Evolutionary conservation across 2,329 filamentous ascomycete genomes (phyloP), one percentile per base, ranked within the genome.

Genomic region (Aureobasidium sp.): DNA sequence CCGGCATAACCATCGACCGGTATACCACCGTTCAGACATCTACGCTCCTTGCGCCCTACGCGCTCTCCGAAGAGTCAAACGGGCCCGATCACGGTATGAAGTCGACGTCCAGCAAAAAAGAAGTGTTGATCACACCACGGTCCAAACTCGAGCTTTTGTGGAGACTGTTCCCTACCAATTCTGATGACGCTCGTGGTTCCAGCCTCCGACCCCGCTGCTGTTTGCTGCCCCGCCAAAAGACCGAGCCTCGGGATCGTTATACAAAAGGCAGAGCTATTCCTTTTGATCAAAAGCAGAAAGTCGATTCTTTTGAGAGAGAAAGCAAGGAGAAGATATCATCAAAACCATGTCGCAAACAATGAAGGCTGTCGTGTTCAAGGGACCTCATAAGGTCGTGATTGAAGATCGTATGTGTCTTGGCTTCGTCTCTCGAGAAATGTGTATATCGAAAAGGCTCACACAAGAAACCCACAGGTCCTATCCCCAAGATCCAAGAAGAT

Each of bases 301-400:
- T 46, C 29, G 43, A 17, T 29, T 42, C n/a, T 25, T 27, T 27
- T 9, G 27, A 49, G 9, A 19, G 2, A 33, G 21, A n/a, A 27
- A 27, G n/a, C 1, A n/a, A 46, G 19, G 11, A 27, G 13, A 6
- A 23, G 29, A 25, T 7, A 49, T 37, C 15, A 15, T 13, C 23
- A 42, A 49, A 35, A 35, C 13, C 13, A 62, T 62, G 61, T 60
- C 49, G 25, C 29, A 60, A 61, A 89, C 82, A 0, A 96, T 96
- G 92, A 88, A 89, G 73, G 90, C 90, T 31, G 89, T 96, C 31
- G 83, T 96, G 59, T 95, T 96, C 76, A 86, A 93, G 64, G 90
- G 87, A 2, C 87, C 88, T 4, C 80, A 82, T 68, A 84, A 89
- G 69, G 68, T 95, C 59, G 86, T 82, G 0, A 75, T 96, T 60